Evolutionary conservation across 192 early-diverging fungal genomes (phyloP), one percentile per base, ranked within the genome.

Genomic region (Coemansia sp.): DNA sequence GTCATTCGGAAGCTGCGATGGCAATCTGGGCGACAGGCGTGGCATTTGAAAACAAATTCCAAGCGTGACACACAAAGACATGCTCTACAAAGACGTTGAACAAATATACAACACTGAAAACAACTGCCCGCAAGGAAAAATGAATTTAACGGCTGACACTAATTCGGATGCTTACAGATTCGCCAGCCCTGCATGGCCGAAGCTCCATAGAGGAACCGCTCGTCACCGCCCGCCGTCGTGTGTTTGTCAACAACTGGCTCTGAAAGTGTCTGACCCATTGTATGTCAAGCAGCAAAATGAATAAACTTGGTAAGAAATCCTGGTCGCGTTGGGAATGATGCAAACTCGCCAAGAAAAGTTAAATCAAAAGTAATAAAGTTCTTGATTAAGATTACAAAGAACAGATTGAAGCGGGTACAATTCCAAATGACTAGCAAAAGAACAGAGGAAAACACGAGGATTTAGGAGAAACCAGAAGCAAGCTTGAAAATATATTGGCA

Each of bases 161-260:
- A 36, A 53, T 21, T 40, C 51, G 54, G 18, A 71, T 74, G 65
- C 77, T 80, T 80, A 80, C 77, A 71, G 68, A 80, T 74, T 81
- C 96, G 84, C 96, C 96, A 98, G 56, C 96, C 96, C 83, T 98
- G 96, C 96, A 98, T 98, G 54, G 85, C 86, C 38, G 90, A 93
- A 46, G 92, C 89, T 38, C 89, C 94, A 71, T 89, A 98, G 31
- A 86, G 73, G 62, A 92, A 82, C 52, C 92, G 84, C 44, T 90
- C 79, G 75, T 94, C 93, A 28, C 81, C 69, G 23, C 86, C 93
- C 5, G 58, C 28, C 24, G 87, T 82, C 24, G 92, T 88, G 66
- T 92, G 91, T 82, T 96, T 98, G 28, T 95, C 92, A 23, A 84
- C 85, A 47, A 94, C 86, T 42, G 96, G 96, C 74, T 96, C 93